Percentiles rank a stretch among this genome's conserved stretches.
Evolutionary conservation across 2,329 filamentous ascomycete species (phyloP).

Genomic region (Diaporthe caulivora): DNA sequence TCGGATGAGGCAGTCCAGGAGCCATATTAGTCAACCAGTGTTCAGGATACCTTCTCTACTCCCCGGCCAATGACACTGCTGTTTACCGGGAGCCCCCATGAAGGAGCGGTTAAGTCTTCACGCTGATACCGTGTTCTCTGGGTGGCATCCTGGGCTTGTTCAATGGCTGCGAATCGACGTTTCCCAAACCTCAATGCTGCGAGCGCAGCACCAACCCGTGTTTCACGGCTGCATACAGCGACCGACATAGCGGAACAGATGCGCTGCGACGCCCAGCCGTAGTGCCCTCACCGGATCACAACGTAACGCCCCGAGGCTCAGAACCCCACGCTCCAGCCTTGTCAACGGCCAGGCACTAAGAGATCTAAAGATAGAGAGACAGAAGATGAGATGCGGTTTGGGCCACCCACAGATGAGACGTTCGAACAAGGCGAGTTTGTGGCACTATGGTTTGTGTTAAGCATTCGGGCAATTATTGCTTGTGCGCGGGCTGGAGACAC

Average conservation of each 20-base stretch:
- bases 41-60: not conserved
- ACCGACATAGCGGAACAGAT: conserved; percentile 4
- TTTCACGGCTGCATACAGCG: conserved; percentile 25
- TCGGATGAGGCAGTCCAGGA: conserved; percentile 9
- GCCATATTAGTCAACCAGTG: conserved; percentile 8
- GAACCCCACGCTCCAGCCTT: not conserved
- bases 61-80: not conserved
- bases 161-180: not conserved
- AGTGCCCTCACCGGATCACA: not conserved
- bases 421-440: conserved; percentile 5
- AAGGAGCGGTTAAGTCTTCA: not conserved
- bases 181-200: not conserved
- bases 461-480: conserved; percentile 24
- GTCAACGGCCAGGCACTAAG: not conserved
- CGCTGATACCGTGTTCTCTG: not conserved
- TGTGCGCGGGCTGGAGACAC: conserved; percentile 2
- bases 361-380: conserved; percentile 6
- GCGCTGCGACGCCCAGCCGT: not conserved
- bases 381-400: conserved; percentile 4
- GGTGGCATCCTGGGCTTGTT: not conserved
- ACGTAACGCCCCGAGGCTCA: not conserved
- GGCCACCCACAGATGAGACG: not conserved
- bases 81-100: not conserved
- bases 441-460: conserved; percentile 4
- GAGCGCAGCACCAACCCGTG: not conserved